Evolutionary conservation across 768 basidiomycete species (phyloP).

Genomic region (Megacollybia marginata): DNA sequence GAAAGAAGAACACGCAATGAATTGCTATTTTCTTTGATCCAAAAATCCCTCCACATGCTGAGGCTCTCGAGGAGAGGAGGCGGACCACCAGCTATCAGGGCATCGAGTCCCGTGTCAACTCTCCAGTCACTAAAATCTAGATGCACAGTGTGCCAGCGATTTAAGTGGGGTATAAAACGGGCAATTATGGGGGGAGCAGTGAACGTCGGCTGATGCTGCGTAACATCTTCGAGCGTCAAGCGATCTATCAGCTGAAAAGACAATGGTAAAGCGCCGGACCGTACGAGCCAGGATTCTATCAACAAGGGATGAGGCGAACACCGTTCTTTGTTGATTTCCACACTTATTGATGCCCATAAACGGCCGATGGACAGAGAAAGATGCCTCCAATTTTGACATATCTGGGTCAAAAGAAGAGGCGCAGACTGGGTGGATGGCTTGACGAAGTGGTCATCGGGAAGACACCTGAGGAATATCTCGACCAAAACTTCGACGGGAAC

Average conservation of each 20-base stretch:
- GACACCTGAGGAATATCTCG: slow-evolving; percentile 2
- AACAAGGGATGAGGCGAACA: not conserved
- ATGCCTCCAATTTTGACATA: not conserved
- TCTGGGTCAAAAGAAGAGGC: not conserved
- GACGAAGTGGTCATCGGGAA: not conserved
- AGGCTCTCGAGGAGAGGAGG: not conserved
- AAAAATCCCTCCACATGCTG: not conserved
- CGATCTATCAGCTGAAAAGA: not conserved
- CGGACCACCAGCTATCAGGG: not conserved
- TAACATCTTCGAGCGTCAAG: not conserved
- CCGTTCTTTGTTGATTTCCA: not conserved
- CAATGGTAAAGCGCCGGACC: not conserved
- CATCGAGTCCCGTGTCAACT: not conserved
- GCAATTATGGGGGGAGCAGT: not conserved
- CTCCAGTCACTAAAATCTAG: not conserved
- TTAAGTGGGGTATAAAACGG: not conserved
- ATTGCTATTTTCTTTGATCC: not conserved
- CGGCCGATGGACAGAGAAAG: not conserved
- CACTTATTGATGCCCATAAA: not conserved
- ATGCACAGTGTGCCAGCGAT: not conserved
- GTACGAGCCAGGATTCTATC: not conserved
- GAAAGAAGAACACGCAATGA: not conserved
- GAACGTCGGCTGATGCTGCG: not conserved
- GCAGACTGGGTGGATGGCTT: not conserved
- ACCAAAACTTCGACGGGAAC: slow-evolving; percentile 1